Evolutionary conservation across 345 rosid species (phyloP).

Genomic region (Aquilaria sinensis): DNA sequence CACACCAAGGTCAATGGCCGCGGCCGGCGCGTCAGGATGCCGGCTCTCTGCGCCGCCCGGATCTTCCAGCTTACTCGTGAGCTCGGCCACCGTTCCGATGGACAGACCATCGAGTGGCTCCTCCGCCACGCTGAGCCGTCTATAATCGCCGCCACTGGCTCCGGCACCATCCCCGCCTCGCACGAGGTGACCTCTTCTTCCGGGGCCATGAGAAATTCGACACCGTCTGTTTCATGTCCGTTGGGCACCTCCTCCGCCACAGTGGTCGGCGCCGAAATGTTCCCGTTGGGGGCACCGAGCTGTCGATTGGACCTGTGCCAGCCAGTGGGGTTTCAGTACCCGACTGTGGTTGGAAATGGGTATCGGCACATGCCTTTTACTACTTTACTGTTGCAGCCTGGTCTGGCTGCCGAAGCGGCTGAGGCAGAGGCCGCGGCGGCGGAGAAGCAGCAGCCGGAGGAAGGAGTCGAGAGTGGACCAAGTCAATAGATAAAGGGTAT

Average conservation of each 20-base stretch:
- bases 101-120: conserved; percentile 18
- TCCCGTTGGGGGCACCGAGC: conserved; percentile 18
- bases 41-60: conserved; percentile 57
- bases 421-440: conserved; percentile 7
- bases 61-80: conserved; percentile 64
- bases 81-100: conserved; percentile 48
- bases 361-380: conserved; percentile 55
- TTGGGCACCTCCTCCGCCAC: neutral
- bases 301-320: conserved; percentile 39
- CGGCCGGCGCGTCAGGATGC: conserved; percentile 60
- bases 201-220: conserved; percentile 23
- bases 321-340: conserved; percentile 19
- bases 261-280: conserved; percentile 13
- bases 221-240: conserved; percentile 23
- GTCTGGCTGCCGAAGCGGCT: conserved; percentile 14
- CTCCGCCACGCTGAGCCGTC: conserved; percentile 47
- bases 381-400: conserved; percentile 44
- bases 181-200: conserved; percentile 26
- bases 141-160: conserved; percentile 49
- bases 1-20: conserved; percentile 62
- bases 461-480: conserved; percentile 13
- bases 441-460: conserved; percentile 11
- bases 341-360: conserved; percentile 15
- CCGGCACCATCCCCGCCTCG: conserved; percentile 39
- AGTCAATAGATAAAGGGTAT: conserved; percentile 3